These are phyloP conservation scores for Phialocephala sp. DNA, from an alignment of 2,329 filamentous ascomycete species.

Conservation along the genomic window DNA sequence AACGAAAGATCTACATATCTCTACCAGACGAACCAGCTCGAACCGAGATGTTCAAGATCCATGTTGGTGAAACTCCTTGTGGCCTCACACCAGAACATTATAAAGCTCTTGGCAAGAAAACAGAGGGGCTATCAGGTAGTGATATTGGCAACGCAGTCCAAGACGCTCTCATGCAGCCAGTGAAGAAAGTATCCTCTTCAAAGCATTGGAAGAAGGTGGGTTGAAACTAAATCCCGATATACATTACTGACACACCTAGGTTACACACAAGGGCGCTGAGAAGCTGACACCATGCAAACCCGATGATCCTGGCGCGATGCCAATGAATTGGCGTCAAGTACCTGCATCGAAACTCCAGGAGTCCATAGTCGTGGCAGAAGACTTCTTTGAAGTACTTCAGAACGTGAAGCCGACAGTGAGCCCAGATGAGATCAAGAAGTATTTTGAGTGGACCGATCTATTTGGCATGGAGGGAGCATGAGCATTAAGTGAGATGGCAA, in stretches of 20 bases:
- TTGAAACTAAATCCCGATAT: not conserved
- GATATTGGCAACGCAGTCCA: constrained; percentile 19
- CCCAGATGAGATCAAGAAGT: constrained; percentile 15
- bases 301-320: constrained; percentile 14
- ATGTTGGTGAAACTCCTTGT: constrained; percentile 8
- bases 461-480: constrained; percentile 16
- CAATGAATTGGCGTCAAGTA: constrained; percentile 19
- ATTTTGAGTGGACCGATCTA: constrained; percentile 11
- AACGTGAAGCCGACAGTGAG: constrained; percentile 12
- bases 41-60: constrained; percentile 18
- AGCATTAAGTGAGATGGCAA: not conserved
- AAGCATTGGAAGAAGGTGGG: constrained; percentile 17
- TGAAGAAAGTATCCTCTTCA: constrained; percentile 18
- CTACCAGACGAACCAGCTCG: constrained; percentile 19
- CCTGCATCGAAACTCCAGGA: constrained; percentile 13
- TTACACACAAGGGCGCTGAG: constrained; percentile 4
- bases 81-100: constrained; percentile 5
- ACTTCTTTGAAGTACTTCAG: constrained; percentile 18
- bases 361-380: constrained; percentile 8
- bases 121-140: constrained; percentile 15
- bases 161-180: constrained; percentile 21
- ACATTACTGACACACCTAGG: not conserved
- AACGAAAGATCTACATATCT: constrained; percentile 18
- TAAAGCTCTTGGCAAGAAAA: not conserved
- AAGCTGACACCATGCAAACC: constrained; percentile 20